Conservation (phyloP, 148 eudicot species). For the Amaranthus cruentus region DNA sequence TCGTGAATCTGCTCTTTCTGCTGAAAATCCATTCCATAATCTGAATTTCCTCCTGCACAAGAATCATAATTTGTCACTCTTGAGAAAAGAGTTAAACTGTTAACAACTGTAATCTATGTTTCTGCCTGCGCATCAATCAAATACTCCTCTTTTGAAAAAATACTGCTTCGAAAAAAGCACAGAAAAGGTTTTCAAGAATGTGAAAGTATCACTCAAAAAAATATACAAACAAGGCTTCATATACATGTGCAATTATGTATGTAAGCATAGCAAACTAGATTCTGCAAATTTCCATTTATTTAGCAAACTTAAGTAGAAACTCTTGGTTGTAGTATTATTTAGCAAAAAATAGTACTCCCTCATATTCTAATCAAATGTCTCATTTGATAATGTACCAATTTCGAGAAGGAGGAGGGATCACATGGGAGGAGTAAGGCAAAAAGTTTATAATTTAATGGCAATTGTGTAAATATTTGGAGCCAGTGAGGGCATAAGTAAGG, state of each 20-base stretch:
- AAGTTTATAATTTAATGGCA: too few relatives aligned
- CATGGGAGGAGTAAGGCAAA: too few relatives aligned
- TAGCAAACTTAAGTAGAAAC: too few relatives aligned
- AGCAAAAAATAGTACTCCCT: too few relatives aligned
- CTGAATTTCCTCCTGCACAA: conserved; percentile 70
- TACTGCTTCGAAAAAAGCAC: too few relatives aligned
- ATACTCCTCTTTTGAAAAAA: too few relatives aligned
- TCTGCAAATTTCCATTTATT: neutral
- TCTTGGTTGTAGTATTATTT: neutral
- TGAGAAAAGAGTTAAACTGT: neutral
- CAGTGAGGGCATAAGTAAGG: too few relatives aligned
- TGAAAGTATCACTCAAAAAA: neutral
- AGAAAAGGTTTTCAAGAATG: neutral
- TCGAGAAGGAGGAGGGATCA: too few relatives aligned
- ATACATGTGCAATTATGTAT: neutral
- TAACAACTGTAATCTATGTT: neutral
- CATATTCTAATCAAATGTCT: too few relatives aligned
- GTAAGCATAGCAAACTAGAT: neutral
- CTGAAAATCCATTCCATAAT: conserved; percentile 77
- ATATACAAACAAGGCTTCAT: neutral
- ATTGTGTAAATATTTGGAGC: neutral
- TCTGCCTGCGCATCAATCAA: neutral
- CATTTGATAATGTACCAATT: too few relatives aligned
- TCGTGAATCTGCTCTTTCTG: conserved; percentile 91
- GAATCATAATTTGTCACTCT: conserved; percentile 1